These are phyloP conservation scores for Chondrus crispus DNA, from an alignment of 23 red algal genomes.

Conservation along the genomic window DNA sequence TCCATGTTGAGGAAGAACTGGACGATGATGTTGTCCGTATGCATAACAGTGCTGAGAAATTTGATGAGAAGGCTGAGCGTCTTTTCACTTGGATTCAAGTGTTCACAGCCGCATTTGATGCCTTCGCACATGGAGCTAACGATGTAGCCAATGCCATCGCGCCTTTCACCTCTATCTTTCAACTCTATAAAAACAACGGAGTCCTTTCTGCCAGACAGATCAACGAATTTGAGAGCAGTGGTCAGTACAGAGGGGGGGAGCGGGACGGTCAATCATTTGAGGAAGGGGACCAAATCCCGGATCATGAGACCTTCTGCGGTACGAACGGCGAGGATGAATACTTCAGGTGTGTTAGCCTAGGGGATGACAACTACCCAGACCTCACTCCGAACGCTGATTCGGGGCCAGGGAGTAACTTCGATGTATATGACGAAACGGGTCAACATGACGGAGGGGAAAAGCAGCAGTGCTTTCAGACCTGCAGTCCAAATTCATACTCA, in stretches of 20 bases:
- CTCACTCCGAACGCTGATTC: background rate
- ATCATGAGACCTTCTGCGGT: conserved; percentile 61
- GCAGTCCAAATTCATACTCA: conserved; percentile 19
- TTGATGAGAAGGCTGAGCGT: conserved; percentile 82
- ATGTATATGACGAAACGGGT: conserved; percentile 34
- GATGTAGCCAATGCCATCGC: conserved; percentile 97
- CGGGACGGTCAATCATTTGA: background rate
- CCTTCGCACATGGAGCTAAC: conserved; percentile 95
- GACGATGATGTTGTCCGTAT: conserved; percentile 55
- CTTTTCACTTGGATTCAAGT: conserved; percentile 95
- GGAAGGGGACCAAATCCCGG: conserved; percentile 40
- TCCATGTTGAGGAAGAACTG: conserved; percentile 51
- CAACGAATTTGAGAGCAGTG: conserved; percentile 58
- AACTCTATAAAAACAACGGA: conserved; percentile 67
- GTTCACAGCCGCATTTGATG: conserved; percentile 89
- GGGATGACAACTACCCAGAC: background rate
- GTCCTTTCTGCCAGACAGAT: background rate
- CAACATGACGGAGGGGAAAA: background rate
- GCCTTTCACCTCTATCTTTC: conserved; percentile 84
- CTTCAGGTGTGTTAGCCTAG: conserved; percentile 24
- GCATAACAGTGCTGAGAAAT: conserved; percentile 70
- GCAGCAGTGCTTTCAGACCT: conserved; percentile 28
- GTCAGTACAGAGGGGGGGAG: background rate
- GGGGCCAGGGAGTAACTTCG: background rate
- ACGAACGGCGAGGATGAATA: conserved; percentile 10